Evolutionary conservation across 163 green algal species (phyloP).

Genomic region (Chlamydomonas reinhardtii): DNA sequence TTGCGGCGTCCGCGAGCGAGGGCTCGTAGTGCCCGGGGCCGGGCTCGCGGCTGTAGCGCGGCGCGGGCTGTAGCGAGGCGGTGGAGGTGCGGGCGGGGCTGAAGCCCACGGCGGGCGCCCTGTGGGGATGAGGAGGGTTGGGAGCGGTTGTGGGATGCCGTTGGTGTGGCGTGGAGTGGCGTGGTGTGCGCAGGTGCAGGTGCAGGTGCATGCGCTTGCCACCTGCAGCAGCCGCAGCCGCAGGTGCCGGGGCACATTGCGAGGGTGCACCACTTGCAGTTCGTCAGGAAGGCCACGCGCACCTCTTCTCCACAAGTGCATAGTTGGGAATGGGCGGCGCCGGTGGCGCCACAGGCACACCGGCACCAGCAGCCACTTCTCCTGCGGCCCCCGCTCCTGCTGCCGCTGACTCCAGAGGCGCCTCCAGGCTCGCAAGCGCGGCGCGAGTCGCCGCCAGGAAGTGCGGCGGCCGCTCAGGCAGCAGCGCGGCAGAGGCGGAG

Average conservation of each 20-base stretch:
- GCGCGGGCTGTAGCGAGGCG: not conserved
- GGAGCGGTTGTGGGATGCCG: not conserved
- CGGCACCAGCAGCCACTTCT: not conserved
- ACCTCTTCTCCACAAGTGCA: constrained; percentile 39
- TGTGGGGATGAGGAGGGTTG: not conserved
- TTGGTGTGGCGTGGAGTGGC: not conserved
- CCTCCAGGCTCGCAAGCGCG: not conserved
- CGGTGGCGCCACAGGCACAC: not conserved
- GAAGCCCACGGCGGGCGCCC: constrained; percentile 27
- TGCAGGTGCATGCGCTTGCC: no score
- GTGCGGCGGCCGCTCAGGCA: constrained; percentile 13
- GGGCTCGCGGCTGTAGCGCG: constrained; percentile 42
- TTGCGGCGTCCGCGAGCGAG: not conserved
- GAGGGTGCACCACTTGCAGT: no score
- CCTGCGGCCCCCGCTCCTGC: not conserved
- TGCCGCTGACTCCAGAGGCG: not conserved
- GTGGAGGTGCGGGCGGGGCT: not conserved
- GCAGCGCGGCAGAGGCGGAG: not conserved
- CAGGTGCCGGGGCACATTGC: no score
- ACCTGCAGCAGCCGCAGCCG: no score
- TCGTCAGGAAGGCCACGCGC: no score
- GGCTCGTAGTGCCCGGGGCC: constrained; percentile 39
- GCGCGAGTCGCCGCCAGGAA: constrained; percentile 10
- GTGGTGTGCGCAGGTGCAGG: not conserved
- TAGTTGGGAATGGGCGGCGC: not conserved